phyloP scores from a whole-genome alignment of 768 basidiomycete genomes.

The Crucibulum laeve region DNA sequence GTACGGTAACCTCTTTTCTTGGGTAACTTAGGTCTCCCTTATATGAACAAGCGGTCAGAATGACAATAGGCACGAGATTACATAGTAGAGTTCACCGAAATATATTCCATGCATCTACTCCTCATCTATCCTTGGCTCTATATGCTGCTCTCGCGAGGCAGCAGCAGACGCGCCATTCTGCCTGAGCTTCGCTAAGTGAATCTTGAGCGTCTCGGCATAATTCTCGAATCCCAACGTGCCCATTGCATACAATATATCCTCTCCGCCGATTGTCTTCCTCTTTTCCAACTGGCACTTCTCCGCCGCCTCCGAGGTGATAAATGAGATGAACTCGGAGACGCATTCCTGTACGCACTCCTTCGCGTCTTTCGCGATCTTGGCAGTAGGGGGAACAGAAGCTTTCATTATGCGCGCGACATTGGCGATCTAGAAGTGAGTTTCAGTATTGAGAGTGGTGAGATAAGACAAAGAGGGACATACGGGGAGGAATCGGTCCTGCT shows the following conservation, averaged over 20 bases:
- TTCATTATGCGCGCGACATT: constrained; percentile 99
- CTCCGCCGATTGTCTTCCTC: constrained; percentile 95
- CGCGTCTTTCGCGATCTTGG: constrained; percentile 97
- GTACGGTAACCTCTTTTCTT: too few species aligned
- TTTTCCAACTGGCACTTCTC: constrained; percentile 95
- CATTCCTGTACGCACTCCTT: constrained; percentile 99
- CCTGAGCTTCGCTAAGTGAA: constrained; percentile 87
- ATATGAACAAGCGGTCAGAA: too few species aligned
- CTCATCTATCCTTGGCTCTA: constrained; percentile 23
- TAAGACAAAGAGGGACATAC: constrained; percentile 38
- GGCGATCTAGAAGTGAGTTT: constrained; percentile 64
- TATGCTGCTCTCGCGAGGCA: constrained; percentile 21
- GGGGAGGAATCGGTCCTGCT: constrained; percentile 94
- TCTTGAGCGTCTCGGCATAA: constrained; percentile 88
- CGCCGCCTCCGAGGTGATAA: constrained; percentile 95
- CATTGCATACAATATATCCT: constrained; percentile 98
- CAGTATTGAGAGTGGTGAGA: background rate
- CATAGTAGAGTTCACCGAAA: too few species aligned
- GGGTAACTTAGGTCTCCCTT: too few species aligned
- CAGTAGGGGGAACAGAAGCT: constrained; percentile 77
- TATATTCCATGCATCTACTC: too few species aligned
- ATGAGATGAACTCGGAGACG: constrained; percentile 96
- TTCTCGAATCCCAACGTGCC: constrained; percentile 88
- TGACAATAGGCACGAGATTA: too few species aligned
- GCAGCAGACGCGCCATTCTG: constrained; percentile 31